A percentile compares a stretch with the other conserved stretches of the same genome.
These are phyloP conservation scores for Tetratostichococcus sp. DNA, from an alignment of 139 green algal genomes.

Conservation along the genomic window DNA sequence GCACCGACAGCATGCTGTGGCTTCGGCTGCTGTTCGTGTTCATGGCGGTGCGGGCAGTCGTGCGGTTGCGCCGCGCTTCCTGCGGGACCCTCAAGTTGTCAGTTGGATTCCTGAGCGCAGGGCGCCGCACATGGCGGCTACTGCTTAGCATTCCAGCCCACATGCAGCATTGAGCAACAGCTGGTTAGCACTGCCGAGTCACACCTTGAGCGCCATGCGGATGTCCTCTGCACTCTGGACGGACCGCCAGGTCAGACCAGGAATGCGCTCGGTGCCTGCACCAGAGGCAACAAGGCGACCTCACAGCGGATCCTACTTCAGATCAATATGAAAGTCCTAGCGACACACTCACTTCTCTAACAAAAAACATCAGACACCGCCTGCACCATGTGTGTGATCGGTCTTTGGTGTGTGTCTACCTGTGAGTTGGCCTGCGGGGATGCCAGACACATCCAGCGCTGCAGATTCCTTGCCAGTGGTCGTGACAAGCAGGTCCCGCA, in stretches of 20 bases:
- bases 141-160: no score
- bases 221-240: constrained; percentile 27
- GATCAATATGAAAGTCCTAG: no score
- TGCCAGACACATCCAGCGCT: constrained; percentile 28
- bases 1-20: constrained; percentile 34
- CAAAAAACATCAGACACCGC: no score
- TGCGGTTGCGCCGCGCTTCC: constrained; percentile 2
- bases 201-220: constrained; percentile 17
- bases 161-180: no score
- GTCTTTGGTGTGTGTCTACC: no score
- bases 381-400: no score
- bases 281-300: not conserved
- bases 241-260: constrained; percentile 31
- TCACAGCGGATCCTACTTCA: no score
- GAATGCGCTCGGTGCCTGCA: not conserved
- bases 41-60: constrained; percentile 27
- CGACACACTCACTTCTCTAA: no score
- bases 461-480: not conserved
- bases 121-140: no score
- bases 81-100: not conserved
- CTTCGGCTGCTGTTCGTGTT: constrained; percentile 37
- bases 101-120: no score
- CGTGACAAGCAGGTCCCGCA: constrained; percentile 56
- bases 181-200: no score
- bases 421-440: constrained; percentile 29